phyloP scores from a whole-genome alignment of 306 rosid genomes.

The Albizia julibrissin region DNA sequence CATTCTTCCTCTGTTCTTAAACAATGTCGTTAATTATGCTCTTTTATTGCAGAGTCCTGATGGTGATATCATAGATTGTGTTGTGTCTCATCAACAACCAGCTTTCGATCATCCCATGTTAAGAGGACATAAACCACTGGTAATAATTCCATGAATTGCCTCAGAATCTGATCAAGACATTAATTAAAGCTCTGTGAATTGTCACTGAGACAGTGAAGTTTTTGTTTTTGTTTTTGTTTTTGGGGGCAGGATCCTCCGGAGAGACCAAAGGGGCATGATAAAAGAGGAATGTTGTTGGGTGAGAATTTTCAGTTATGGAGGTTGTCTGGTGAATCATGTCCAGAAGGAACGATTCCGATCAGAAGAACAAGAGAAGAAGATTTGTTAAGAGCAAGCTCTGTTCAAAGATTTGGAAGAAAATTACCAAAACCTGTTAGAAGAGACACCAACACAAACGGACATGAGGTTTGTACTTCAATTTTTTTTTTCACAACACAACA shows the following conservation, averaged over 20 bases:
- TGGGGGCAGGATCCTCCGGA: constrained; percentile 74
- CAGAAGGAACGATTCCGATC: constrained; percentile 91
- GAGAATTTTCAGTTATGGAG: constrained; percentile 78
- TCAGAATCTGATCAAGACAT: neutral
- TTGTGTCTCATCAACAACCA: constrained; percentile 76
- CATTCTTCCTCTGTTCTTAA: constrained; percentile 31
- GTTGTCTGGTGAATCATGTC: constrained; percentile 71
- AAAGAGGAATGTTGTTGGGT: constrained; percentile 15
- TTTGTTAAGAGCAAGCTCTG: constrained; percentile 77
- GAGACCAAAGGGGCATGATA: constrained; percentile 55
- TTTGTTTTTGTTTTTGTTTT: neutral
- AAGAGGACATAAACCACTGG: constrained; percentile 77
- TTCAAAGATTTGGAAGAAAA: constrained; percentile 78
- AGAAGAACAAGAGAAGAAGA: constrained; percentile 84
- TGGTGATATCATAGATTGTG: constrained; percentile 92
- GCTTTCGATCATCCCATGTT: constrained; percentile 93
- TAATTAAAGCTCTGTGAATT: neutral
- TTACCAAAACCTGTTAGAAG: constrained; percentile 63
- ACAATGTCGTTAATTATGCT: too few species aligned
- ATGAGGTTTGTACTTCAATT: constrained; percentile 68
- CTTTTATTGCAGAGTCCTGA: constrained; percentile 67
- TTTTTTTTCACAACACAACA: neutral
- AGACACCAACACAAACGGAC: constrained; percentile 88
- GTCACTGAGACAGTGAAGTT: neutral
- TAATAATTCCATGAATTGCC: constrained; percentile 35